These are phyloP conservation scores for Chaetomium fimeti DNA, from an alignment of 495 filamentous ascomycete species.

Conservation along the genomic window DNA sequence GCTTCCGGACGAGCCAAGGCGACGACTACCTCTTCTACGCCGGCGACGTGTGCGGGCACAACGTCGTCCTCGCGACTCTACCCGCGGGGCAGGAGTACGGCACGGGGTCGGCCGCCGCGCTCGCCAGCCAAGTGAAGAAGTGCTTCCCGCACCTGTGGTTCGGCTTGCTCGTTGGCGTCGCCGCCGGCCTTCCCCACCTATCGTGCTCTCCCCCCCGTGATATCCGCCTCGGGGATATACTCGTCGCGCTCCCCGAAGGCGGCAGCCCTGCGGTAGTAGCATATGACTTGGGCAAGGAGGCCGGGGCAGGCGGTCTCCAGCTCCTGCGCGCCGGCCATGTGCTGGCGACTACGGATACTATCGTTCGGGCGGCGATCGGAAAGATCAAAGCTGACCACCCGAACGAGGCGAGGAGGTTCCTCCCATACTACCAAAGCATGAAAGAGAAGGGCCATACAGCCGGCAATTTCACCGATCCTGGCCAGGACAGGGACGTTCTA, in stretches of 20 bases:
- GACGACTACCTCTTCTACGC: slow-evolving; percentile 6
- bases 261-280: neutral
- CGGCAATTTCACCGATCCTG: neutral
- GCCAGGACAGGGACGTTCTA: neutral
- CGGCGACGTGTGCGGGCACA: neutral
- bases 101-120: neutral
- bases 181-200: neutral
- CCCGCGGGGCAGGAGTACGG: neutral
- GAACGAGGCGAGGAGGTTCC: neutral
- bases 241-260: neutral
- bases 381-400: neutral
- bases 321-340: neutral
- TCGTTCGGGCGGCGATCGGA: neutral
- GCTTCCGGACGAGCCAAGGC: neutral
- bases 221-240: neutral
- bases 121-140: neutral
- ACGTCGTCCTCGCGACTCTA: neutral
- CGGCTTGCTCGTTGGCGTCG: slow-evolving; percentile 1
- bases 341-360: neutral
- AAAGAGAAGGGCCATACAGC: neutral
- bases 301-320: neutral
- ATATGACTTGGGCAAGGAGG: neutral
- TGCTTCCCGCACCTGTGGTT: neutral
- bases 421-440: neutral
- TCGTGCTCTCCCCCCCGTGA: neutral